phyloP scores from a whole-genome alignment of 2,329 filamentous ascomycete species.

The Periconia macrospinosa region DNA sequence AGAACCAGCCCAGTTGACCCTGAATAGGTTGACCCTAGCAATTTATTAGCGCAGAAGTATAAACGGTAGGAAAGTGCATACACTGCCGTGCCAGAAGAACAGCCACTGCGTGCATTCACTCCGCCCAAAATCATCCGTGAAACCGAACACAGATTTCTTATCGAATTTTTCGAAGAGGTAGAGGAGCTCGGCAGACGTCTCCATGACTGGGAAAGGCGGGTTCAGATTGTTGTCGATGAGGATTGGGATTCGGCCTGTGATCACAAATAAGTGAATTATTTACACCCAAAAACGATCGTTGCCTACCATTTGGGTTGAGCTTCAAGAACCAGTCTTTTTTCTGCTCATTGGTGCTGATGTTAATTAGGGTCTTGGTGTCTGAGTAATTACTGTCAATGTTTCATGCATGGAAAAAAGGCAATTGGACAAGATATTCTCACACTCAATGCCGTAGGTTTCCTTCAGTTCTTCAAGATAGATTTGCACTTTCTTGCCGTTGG shows the following conservation, averaged over 20 bases:
- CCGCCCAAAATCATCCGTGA: slow-evolving; percentile 55
- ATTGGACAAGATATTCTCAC: slow-evolving; percentile 13
- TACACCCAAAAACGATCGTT: background rate
- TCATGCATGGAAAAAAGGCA: too few relatives aligned
- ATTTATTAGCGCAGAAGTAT: too few relatives aligned
- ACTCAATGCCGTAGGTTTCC: slow-evolving; percentile 54
- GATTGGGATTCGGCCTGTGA: slow-evolving; percentile 59
- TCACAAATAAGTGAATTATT: background rate
- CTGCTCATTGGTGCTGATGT: slow-evolving; percentile 53
- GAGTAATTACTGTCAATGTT: too few relatives aligned
- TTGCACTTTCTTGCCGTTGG: slow-evolving; percentile 56
- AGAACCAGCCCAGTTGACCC: slow-evolving; percentile 51
- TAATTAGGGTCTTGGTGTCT: background rate
- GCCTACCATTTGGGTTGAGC: slow-evolving; percentile 49
- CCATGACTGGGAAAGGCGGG: slow-evolving; percentile 56
- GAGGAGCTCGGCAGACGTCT: slow-evolving; percentile 57
- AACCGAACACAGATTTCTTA: slow-evolving; percentile 54
- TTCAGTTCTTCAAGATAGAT: slow-evolving; percentile 60
- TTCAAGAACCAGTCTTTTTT: slow-evolving; percentile 59
- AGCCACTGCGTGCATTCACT: slow-evolving; percentile 56
- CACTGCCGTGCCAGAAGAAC: slow-evolving; percentile 57
- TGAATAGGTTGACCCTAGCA: slow-evolving; percentile 36
- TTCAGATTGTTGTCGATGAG: slow-evolving; percentile 63
- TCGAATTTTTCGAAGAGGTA: slow-evolving; percentile 59
- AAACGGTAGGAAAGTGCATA: too few relatives aligned